phyloP scores from a whole-genome alignment of 2,329 filamentous ascomycete species.

The Intubia oerlemansii region DNA sequence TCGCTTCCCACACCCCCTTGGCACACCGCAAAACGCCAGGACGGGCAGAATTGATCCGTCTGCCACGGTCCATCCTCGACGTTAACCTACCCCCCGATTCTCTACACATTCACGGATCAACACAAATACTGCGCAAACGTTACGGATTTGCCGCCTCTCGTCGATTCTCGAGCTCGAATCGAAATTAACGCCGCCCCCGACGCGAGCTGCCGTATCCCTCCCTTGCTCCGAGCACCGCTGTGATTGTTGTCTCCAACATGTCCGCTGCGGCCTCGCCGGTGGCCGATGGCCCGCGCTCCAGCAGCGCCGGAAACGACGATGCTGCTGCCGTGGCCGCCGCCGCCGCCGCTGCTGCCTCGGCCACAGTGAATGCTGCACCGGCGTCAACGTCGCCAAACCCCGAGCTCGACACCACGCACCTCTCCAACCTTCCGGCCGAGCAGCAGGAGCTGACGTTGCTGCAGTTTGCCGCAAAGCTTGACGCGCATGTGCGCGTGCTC shows the following conservation, averaged over 20 bases:
- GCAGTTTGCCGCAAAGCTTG: constrained; percentile 66
- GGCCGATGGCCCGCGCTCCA: constrained; percentile 3
- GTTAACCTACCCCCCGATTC: not conserved
- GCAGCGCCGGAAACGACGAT: constrained; percentile 6
- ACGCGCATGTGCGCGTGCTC: constrained; percentile 56
- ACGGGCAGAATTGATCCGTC: no score
- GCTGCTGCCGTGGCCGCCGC: constrained; percentile 6
- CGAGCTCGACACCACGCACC: constrained; percentile 76
- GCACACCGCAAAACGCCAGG: not conserved
- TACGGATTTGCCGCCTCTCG: no score
- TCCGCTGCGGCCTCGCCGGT: constrained; percentile 7
- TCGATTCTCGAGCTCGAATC: no score
- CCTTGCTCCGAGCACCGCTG: no score
- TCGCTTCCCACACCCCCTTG: no score
- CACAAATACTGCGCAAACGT: no score
- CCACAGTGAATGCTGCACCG: constrained; percentile 7
- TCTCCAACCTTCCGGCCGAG: constrained; percentile 74
- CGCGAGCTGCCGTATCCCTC: no score
- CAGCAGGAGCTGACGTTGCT: constrained; percentile 91
- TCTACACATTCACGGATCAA: no score
- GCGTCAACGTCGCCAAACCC: constrained; percentile 31
- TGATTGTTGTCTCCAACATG: no score
- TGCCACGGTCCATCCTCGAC: no score
- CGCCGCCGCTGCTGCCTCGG: constrained; percentile 13
- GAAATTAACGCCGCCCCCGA: no score